phyloP scores from a whole-genome alignment of 768 basidiomycete species.

The Pilatotrama ljubarskyi region DNA sequence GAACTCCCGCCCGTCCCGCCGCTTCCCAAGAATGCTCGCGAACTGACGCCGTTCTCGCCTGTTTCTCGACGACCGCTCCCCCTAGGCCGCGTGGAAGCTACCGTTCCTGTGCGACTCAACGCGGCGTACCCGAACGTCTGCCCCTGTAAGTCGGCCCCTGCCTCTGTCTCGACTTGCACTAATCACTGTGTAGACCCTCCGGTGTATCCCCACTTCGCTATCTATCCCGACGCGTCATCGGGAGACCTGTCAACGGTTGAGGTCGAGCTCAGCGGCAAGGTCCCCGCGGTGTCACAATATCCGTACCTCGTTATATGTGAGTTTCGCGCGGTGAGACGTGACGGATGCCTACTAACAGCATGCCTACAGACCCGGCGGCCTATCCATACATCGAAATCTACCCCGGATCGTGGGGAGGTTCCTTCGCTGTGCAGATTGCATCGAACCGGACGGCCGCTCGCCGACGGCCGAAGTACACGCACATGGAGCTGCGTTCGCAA shows the following conservation, averaged over 20 bases:
- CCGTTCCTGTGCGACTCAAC: constrained; percentile 13
- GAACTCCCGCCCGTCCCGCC: constrained; percentile 25
- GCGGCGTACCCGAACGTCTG: constrained; percentile 24
- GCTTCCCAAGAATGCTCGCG: constrained; percentile 24
- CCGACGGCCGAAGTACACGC: constrained; percentile 15
- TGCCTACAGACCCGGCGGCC: constrained; percentile 29
- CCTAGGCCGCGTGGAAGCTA: neutral
- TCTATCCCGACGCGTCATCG: constrained; percentile 24
- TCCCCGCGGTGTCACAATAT: neutral
- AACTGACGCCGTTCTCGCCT: constrained; percentile 20
- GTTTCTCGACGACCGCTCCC: constrained; percentile 17
- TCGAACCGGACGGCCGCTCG: neutral
- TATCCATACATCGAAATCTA: constrained; percentile 33
- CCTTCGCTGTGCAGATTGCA: no score
- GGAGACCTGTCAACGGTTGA: neutral
- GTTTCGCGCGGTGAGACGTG: neutral
- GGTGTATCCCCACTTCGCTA: constrained; percentile 28
- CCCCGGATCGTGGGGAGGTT: constrained; percentile 18
- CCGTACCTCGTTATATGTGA: constrained; percentile 19
- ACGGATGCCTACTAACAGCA: neutral
- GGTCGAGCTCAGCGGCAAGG: neutral
- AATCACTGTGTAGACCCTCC: constrained; percentile 22
- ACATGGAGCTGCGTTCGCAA: constrained; percentile 25
- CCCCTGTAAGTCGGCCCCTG: constrained; percentile 23
- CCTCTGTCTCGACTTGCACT: neutral